Base-by-base conservation (phyloP, 176 grass and related monocot species). In the Juncus effusus region DNA sequence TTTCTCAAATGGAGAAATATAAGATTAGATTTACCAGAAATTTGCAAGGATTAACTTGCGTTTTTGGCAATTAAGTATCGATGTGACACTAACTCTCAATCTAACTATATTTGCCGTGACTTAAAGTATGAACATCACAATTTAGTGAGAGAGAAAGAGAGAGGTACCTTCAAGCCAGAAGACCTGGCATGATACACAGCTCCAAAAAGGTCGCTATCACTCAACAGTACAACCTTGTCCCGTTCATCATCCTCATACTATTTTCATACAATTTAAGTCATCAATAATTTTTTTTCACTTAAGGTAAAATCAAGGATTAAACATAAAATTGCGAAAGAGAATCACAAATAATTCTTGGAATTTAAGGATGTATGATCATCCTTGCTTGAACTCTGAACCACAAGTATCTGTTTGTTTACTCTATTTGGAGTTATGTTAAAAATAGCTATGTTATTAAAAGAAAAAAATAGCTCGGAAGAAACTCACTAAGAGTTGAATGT, bases 161-260 rank as follows among this genome's bases (percentile, higher is more conserved):
- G 10, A 63, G 15, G 13, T 57, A 90, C 85, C 87, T 96, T 96
- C 80, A 68, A 86, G 36, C 85, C 80, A 9, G 70, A 74, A 73
- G 64, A 85, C 85, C 65, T 84, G 36, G 87, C 92, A 56, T 88
- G 79, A 12, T 96, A 57, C 2, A 88, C 71, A 45, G 92, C 92
- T 15, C 65, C 67, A 7, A 42, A 56, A 3, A 96, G 79, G 45
- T 96, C 92, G 3, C 15, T 42, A 35, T 86, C 79, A 0, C 64
- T 88, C 37, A 50, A 69, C 13, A 96, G 65, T 56, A 91, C 47
- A 62, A 96, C 92, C 65, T 57, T 96, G 42, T 91, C 92, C 37
- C 82, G 84, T 84, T 96, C 87, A 11, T 91, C 87, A 14, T 96
- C 92, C 5, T 96, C 51, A 59, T 96, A 96, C 82, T 84, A 66